Evolutionary conservation across 2,329 filamentous ascomycete genomes (phyloP).

Genomic region (Cercospora sojina): DNA sequence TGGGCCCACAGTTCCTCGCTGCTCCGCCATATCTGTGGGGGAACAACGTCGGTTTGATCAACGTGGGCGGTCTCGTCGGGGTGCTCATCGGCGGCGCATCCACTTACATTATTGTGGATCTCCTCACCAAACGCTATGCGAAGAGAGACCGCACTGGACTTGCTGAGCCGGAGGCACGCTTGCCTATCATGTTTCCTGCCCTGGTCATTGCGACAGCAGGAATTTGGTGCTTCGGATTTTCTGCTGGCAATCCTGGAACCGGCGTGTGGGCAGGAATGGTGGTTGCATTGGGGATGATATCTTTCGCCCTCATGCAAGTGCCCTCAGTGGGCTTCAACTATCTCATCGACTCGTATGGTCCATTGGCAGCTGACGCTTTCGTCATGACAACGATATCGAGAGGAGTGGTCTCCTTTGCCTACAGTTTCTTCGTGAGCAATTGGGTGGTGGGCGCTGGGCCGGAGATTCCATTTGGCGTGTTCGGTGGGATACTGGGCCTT

Average conservation of each 20-base stretch:
- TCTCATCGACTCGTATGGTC: slow-evolving; percentile 53
- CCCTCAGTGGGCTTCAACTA: slow-evolving; percentile 48
- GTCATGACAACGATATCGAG: slow-evolving; percentile 53
- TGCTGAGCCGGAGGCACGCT: slow-evolving; percentile 43
- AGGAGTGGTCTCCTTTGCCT: slow-evolving; percentile 53
- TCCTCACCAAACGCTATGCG: slow-evolving; percentile 40
- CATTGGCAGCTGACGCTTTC: slow-evolving; percentile 54
- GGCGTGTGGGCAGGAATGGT: slow-evolving; percentile 44
- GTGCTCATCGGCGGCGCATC: slow-evolving; percentile 39
- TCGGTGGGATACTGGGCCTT: slow-evolving; percentile 53
- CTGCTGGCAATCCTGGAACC: slow-evolving; percentile 39
- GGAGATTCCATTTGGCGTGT: slow-evolving; percentile 54
- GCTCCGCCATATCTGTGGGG: slow-evolving; percentile 46
- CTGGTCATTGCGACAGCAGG: slow-evolving; percentile 42
- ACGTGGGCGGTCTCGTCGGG: slow-evolving; percentile 42
- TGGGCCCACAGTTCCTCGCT: slow-evolving; percentile 42
- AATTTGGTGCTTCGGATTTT: slow-evolving; percentile 43
- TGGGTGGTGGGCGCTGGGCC: slow-evolving; percentile 49
- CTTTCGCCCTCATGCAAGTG: slow-evolving; percentile 45
- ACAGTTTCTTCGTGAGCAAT: slow-evolving; percentile 54
- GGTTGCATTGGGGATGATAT: slow-evolving; percentile 43
- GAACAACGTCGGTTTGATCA: slow-evolving; percentile 41
- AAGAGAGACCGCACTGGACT: slow-evolving; percentile 40
- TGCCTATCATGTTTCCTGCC: slow-evolving; percentile 42
- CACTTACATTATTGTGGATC: slow-evolving; percentile 43